Evolutionary conservation across 176 grass and related monocot genomes (phyloP), one percentile per base, ranked within the genome.

Genomic region (Poa annua): DNA sequence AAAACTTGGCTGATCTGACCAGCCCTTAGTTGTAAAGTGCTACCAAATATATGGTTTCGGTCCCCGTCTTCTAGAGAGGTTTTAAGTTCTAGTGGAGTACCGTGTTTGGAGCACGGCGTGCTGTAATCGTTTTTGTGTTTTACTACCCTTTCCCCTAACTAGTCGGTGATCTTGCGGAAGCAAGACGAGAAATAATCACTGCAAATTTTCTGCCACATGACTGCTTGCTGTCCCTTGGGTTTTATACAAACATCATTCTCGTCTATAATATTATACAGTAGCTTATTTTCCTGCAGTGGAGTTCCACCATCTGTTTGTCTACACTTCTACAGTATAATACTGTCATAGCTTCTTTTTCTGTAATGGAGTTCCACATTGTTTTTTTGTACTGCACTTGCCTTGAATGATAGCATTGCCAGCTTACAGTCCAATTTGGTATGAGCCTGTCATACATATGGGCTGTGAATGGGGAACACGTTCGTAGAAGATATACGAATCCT

Each of bases 1-100:
- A 79, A 79, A 88, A 80, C 49, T 26, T 75, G 88, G 88, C 80
- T 83, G 84, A 69, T 83, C 34, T 86, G 83, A 81, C 14, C 74
- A 86, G 88, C 84, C 88, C 88, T 55, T 84, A 75, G 85, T 35
- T 90, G 88, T 90, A 80, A 90, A 80, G 76, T 48, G 19, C 73
- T 83, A 87, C 80, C 80, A 80, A 74, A 86, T 80, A 87, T 90
- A 83, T 84, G 85, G 80, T 76, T 79, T 75, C 79, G 56, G 88
- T 84, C 54, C 20, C 66, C 70, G 35, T 74, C 74, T 86, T 52
- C 55, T 83, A 86, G 83, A 66, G 85, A 87, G 51, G 51, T 21
- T 75, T 68, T 71, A 52, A 21, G 49, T 84, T 70, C 68, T 87
- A 90, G 80, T 80, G 69, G 75, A 76, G 61, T 87, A 75, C 81